Evolutionary conservation across 331 rosid genomes (phyloP), one percentile per base, ranked within the genome.

Genomic region (Telfairia occidentalis): DNA sequence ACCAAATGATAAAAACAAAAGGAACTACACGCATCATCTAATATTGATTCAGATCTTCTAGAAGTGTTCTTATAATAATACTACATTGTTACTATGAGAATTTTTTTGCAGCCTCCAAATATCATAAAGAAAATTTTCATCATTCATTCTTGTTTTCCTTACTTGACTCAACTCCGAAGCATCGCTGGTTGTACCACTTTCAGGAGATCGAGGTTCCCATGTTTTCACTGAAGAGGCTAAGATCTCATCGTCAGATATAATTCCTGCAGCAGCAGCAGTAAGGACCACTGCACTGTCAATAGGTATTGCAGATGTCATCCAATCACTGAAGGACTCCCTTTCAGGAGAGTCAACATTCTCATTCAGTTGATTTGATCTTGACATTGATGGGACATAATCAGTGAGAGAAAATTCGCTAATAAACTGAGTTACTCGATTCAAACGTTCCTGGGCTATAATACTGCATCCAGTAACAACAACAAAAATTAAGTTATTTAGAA

Each of bases 371-470:
- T 91, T 87, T 52, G 66, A 64, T 75, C 77, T 89, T 57, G 85
- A 78, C 12, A 74, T 29, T 23, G 92, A 59, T 40, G 90, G 88
- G 71, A 76, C 77, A 77, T 77, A 76, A 66, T 85, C 87, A 78
- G 60, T 65, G 30, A 85, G 90, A 77, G 78, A 73, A 82, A 91
- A 73, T 54, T 90, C 90, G 70, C 72, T 85, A 74, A 87, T 78
- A 79, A 94, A 87, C 84, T 94, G 86, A 34, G 93, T 91, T 78
- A 94, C 90, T 61, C 97, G 87, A 78, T 83, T 89, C 85, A 94
- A 86, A 53, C 97, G 98, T 84, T 91, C 97, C 90, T 94, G 96
- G 79, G 96, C 91, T 84, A 88, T 61, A 81, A 94, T 88, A 86
- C 98, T 94, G 95, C 90, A 88, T 78, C 83, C 86, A 67, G 77